These are phyloP conservation scores for Rhizophagus sp. DNA, from an alignment of 192 early-diverging fungal species.

Conservation along the genomic window DNA sequence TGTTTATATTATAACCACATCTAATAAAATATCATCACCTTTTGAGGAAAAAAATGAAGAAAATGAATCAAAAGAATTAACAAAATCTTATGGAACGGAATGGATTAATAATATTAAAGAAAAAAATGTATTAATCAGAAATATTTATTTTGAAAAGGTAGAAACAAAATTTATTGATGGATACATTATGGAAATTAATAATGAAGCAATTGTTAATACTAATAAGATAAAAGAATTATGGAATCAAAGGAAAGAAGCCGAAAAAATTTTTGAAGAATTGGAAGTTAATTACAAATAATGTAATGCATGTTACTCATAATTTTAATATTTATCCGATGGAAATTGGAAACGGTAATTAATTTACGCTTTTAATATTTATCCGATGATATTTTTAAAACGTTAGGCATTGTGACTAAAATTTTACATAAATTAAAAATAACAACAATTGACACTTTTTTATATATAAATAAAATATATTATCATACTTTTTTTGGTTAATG, in stretches of 20 bases:
- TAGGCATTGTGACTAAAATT: too few species aligned
- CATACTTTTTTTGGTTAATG: too few species aligned
- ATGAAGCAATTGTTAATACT: background rate
- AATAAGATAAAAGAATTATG: background rate
- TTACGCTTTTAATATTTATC: too few species aligned
- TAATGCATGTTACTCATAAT: too few species aligned
- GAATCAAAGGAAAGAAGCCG: background rate
- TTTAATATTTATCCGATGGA: too few species aligned
- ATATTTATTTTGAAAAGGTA: conserved; percentile 29
- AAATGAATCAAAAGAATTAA: conserved; percentile 16
- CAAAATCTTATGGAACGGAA: background rate
- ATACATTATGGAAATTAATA: conserved; percentile 31
- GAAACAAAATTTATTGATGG: conserved; percentile 21
- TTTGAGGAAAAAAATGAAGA: conserved; percentile 16
- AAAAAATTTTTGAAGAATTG: background rate
- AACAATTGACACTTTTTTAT: too few species aligned
- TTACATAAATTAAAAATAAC: too few species aligned
- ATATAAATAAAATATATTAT: too few species aligned
- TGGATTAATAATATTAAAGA: conserved; percentile 7
- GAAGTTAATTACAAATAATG: too few species aligned
- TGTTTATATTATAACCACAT: background rate
- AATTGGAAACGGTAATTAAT: too few species aligned
- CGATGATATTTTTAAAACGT: too few species aligned
- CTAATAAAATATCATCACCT: background rate
- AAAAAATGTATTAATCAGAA: conserved; percentile 15